These are phyloP conservation scores for Fusarium bactridioides DNA, from an alignment of 2,329 filamentous ascomycete genomes.

Conservation along the genomic window DNA sequence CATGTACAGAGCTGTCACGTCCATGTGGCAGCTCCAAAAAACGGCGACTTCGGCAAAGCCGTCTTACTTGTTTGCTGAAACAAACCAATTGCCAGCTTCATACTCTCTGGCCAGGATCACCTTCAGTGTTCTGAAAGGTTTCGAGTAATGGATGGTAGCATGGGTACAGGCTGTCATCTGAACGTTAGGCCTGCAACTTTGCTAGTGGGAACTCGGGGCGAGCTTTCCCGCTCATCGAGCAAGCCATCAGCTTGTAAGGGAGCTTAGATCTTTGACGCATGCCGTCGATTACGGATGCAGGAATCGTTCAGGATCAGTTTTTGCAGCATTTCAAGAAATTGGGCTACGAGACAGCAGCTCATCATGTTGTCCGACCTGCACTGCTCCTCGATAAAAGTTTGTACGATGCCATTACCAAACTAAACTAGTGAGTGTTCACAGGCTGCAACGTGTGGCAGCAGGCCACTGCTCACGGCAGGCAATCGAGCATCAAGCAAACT, in stretches of 20 bases:
- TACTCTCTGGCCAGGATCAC: background rate
- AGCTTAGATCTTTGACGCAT: constrained; percentile 20
- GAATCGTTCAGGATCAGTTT: constrained; percentile 1
- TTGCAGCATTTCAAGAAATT: background rate
- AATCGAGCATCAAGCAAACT: background rate
- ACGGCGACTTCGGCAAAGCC: constrained; percentile 10
- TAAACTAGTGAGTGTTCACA: constrained; percentile 9
- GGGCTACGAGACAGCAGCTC: background rate
- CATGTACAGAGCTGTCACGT: constrained; percentile 11
- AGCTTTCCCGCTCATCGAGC: constrained; percentile 9
- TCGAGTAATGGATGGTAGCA: constrained; percentile 3
- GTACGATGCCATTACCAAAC: constrained; percentile 4
- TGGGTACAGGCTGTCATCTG: constrained; percentile 13
- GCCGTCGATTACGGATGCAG: constrained; percentile 6
- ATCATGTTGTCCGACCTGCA: constrained; percentile 3
- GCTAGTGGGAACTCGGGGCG: constrained; percentile 13
- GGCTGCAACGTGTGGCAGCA: background rate
- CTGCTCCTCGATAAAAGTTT: constrained; percentile 22
- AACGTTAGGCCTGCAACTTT: constrained; percentile 2
- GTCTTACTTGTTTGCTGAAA: background rate
- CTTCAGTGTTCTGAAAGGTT: background rate
- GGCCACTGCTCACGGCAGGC: constrained; percentile 1
- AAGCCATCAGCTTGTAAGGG: constrained; percentile 8
- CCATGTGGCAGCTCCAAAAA: constrained; percentile 26
- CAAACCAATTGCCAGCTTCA: constrained; percentile 1